Base-by-base conservation (phyloP, 257 asterid species). In the Solanum appendiculatum region DNA sequence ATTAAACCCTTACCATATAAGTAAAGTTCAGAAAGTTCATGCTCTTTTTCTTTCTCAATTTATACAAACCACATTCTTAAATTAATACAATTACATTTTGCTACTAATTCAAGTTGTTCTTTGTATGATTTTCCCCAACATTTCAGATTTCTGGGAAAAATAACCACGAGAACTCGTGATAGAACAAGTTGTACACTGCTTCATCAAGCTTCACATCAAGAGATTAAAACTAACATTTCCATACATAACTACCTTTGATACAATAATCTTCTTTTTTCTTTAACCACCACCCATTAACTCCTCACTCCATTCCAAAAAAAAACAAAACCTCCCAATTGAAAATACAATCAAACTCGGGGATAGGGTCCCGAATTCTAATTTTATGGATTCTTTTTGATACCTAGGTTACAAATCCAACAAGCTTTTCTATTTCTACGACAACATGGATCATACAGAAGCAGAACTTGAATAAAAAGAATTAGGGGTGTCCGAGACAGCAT, bases 401-500 rank as follows among this genome's bases (percentile, higher is more conserved):
- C 27, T 2, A 9, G 63, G 29, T 81, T 81, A 48, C 21, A 48
- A 54, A 29, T 29, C 44, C 42, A 25, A 54, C 29, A n/a, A 48
- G 21, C 40, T 80, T 31, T 48, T 29, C 44, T 46, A 29, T 48
- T 16, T 16, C 25, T 48, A 46, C 42, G 1, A 44, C 84, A 78
- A 48, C 85, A 48, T 18, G 40, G 63, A 66, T 21, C 78, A 15
- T 29, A 69, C 44, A 27, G 15, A 27, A 29, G 56, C 69, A 40
- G 11, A 66, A 23, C 25, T 40, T 16, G 25, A 80, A 46, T 46
- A n/a, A 33, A 9, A 25, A 69, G 64, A 39, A 15, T 37, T 40
- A 84, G 77, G 87, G 6, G 4, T 40, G 85, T 5, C 85, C 85
- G 84, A 95, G 92, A 86, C 96, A 94, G 34, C 64, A 69, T 74